phyloP scores from a whole-genome alignment of 1,284 basidiomycete species.

The Cystobasidium slooffiae region DNA sequence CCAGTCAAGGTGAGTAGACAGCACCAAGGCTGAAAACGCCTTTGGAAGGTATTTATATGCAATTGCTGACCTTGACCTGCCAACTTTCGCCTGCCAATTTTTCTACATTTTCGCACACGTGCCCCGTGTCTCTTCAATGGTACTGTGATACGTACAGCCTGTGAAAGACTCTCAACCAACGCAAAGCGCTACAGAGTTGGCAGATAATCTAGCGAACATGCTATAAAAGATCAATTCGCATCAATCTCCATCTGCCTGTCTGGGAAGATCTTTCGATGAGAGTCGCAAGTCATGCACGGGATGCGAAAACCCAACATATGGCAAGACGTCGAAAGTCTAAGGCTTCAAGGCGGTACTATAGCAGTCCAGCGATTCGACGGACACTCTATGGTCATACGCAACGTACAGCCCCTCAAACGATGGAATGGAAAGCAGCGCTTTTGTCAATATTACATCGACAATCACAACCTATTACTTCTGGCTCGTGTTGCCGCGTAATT shows the following conservation, averaged over 20 bases:
- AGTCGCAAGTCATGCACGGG: no score
- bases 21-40: not conserved
- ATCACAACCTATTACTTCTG: no score
- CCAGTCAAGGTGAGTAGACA: conserved; percentile 1
- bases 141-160: not conserved
- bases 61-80: not conserved
- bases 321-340: not conserved
- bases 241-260: not conserved
- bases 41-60: not conserved
- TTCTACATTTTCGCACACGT: not conserved
- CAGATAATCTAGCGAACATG: conserved; percentile 1
- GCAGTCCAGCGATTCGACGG: no score
- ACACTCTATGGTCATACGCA: no score
- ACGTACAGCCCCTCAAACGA: no score
- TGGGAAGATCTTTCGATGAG: no score
- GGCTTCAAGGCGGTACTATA: not conserved
- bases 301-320: not conserved
- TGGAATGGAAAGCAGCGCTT: no score
- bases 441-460: no score
- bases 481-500: no score
- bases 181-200: conserved; percentile 8
- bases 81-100: not conserved
- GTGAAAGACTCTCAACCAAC: not conserved
- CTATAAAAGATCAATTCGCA: not conserved
- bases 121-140: not conserved